Evolutionary conservation across 768 basidiomycete genomes (phyloP).

Genomic region (Tricholoma sp.): DNA sequence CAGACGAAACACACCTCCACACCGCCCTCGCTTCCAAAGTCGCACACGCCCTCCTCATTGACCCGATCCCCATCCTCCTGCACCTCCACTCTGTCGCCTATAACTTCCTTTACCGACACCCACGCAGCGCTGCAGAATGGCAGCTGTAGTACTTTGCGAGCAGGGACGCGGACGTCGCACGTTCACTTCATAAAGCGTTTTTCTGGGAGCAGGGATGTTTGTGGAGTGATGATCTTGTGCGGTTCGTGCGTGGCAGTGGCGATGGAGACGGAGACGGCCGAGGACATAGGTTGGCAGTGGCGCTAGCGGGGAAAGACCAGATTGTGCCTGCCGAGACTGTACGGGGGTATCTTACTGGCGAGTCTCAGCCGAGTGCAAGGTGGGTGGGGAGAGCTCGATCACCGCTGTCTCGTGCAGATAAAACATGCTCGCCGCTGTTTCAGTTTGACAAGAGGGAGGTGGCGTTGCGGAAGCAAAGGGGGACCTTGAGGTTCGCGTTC

Average conservation of each 20-base stretch:
- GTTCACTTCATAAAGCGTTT: slow-evolving; percentile 54
- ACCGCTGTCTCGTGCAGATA: background rate
- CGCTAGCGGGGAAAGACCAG: slow-evolving; percentile 35
- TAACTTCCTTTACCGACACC: slow-evolving; percentile 63
- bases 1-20: background rate
- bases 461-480: slow-evolving; percentile 8
- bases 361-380: slow-evolving; percentile 14
- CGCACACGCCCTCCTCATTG: slow-evolving; percentile 45
- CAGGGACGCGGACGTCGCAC: slow-evolving; percentile 57
- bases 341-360: slow-evolving; percentile 29
- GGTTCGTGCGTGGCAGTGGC: slow-evolving; percentile 19
- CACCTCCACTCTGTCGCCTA: slow-evolving; percentile 56
- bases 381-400: slow-evolving; percentile 18
- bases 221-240: slow-evolving; percentile 51
- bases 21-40: slow-evolving; percentile 27
- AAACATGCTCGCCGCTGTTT: background rate
- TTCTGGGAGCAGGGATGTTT: slow-evolving; percentile 63
- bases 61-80: slow-evolving; percentile 62
- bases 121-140: slow-evolving; percentile 42
- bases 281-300: slow-evolving; percentile 13
- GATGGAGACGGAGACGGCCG: background rate
- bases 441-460: background rate
- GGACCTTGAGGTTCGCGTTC: slow-evolving; percentile 29
- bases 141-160: slow-evolving; percentile 66
- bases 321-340: slow-evolving; percentile 33